Evolutionary conservation across 192 early-diverging fungal species (phyloP).

Genomic region (Cladochytrium replicatum): DNA sequence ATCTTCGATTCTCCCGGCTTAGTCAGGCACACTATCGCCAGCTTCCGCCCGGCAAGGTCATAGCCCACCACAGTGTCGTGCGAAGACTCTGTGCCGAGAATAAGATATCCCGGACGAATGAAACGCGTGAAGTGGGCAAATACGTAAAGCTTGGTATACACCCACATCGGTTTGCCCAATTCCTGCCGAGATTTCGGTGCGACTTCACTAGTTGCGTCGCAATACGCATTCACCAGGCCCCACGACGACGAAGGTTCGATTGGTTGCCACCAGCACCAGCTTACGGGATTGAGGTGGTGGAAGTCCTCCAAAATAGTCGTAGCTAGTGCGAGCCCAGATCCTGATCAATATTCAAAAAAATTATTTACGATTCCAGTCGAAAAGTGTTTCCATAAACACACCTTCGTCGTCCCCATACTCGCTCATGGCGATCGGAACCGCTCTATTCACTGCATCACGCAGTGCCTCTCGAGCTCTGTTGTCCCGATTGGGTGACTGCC

Average conservation of each 20-base stretch:
- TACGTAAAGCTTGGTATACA: conserved; percentile 6
- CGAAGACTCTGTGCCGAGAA: neutral
- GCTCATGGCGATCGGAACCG: conserved; percentile 3
- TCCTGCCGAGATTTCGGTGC: neutral
- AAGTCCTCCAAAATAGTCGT: conserved; percentile 16
- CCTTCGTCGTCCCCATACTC: conserved; percentile 17
- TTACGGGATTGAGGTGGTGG: conserved; percentile 3
- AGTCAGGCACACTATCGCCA: too few species aligned
- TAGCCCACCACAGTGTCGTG: conserved; percentile 6
- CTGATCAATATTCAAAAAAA: too few species aligned
- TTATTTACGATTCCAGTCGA: too few species aligned
- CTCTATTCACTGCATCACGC: neutral
- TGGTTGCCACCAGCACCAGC: conserved; percentile 16
- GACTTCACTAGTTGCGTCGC: conserved; percentile 1
- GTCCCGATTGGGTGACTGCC: neutral
- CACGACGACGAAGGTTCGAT: conserved; percentile 5
- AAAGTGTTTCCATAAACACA: too few species aligned
- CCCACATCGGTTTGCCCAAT: neutral
- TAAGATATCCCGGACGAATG: conserved; percentile 13
- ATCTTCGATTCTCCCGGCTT: too few species aligned
- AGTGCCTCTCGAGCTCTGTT: conserved; percentile 1
- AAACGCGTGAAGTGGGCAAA: conserved; percentile 22
- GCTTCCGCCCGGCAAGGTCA: too few species aligned
- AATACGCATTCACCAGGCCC: conserved; percentile 9
- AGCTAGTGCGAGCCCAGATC: conserved; percentile 5